These are phyloP conservation scores for Cenchrus americanus DNA, from an alignment of 176 grass and related monocot species.

Conservation along the genomic window DNA sequence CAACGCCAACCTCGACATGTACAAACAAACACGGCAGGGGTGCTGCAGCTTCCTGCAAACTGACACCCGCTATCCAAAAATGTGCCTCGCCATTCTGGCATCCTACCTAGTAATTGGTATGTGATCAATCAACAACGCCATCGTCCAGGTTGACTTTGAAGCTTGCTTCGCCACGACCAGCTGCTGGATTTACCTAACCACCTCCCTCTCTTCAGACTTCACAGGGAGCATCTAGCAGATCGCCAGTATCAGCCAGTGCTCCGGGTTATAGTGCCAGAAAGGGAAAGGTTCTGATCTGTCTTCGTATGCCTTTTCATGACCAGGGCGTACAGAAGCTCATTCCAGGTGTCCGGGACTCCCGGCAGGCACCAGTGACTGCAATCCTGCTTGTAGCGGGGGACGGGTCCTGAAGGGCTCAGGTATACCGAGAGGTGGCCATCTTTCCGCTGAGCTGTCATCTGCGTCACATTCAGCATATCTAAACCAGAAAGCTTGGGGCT, in stretches of 20 bases:
- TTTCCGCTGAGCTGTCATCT: constrained; percentile 79
- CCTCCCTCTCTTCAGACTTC: neutral
- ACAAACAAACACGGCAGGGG: constrained; percentile 11
- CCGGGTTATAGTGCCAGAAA: constrained; percentile 3
- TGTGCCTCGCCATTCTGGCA: neutral
- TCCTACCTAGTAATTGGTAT: neutral
- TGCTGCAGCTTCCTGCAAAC: constrained; percentile 43
- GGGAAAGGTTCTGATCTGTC: constrained; percentile 26
- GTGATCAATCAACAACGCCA: neutral
- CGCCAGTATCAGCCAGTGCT: constrained; percentile 5
- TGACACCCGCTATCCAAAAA: constrained; percentile 36
- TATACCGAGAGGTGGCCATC: constrained; percentile 86
- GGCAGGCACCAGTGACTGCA: constrained; percentile 99
- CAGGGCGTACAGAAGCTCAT: constrained; percentile 78
- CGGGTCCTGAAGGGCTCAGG: constrained; percentile 56
- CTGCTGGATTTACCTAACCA: neutral
- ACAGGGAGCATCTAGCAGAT: neutral
- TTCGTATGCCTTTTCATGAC: constrained; percentile 54
- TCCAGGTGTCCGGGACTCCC: constrained; percentile 94
- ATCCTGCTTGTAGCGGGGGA: constrained; percentile 71
- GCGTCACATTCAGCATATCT: constrained; percentile 79
- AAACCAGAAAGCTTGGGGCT: constrained; percentile 38
- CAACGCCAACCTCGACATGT: constrained; percentile 10
- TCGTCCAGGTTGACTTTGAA: neutral
- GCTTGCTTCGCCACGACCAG: neutral